Percentiles rank a stretch among this genome's conserved stretches.
Evolutionary conservation across 2,329 filamentous ascomycete genomes (phyloP).

Genomic region (Diatrype stigma): DNA sequence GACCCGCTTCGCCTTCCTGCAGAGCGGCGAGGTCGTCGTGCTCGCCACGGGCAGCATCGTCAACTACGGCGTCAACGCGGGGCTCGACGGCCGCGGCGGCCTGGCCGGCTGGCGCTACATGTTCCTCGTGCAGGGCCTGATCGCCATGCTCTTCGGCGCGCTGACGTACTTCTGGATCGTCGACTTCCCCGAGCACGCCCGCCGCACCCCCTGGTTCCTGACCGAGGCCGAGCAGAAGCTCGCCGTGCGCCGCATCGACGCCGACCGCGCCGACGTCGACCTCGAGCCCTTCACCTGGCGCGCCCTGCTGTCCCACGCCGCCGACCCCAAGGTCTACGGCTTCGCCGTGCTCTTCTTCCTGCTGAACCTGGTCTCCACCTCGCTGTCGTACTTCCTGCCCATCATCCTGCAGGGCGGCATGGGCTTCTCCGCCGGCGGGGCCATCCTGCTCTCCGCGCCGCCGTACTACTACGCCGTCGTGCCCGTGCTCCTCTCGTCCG

Average conservation of each 20-base stretch:
- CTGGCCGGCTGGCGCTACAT: constrained; percentile 65
- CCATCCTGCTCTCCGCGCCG: constrained; percentile 61
- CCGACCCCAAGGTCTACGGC: constrained; percentile 59
- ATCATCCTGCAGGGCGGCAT: constrained; percentile 54
- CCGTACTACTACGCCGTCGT: constrained; percentile 66
- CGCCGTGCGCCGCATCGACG: constrained; percentile 53
- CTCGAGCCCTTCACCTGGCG: constrained; percentile 52
- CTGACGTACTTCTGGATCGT: constrained; percentile 67
- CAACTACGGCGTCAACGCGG: constrained; percentile 67
- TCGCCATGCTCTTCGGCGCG: constrained; percentile 56
- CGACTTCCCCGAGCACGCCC: constrained; percentile 61
- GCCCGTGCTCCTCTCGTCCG: constrained; percentile 58
- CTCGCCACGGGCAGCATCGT: constrained; percentile 63
- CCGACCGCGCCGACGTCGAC: constrained; percentile 57
- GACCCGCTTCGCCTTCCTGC: constrained; percentile 60
- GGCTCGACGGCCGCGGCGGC: constrained; percentile 51
- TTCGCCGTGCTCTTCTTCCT: constrained; percentile 64
- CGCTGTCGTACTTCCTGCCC: constrained; percentile 62
- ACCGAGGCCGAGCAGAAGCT: constrained; percentile 50
- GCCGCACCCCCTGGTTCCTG: constrained; percentile 55
- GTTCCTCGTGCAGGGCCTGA: constrained; percentile 62
- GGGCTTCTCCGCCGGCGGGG: constrained; percentile 46
- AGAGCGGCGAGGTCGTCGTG: constrained; percentile 60
- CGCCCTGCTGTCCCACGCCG: constrained; percentile 52
- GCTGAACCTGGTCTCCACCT: constrained; percentile 62